Base-by-base conservation (phyloP, 257 asterid species). In the Schizonepeta tenuifolia region DNA sequence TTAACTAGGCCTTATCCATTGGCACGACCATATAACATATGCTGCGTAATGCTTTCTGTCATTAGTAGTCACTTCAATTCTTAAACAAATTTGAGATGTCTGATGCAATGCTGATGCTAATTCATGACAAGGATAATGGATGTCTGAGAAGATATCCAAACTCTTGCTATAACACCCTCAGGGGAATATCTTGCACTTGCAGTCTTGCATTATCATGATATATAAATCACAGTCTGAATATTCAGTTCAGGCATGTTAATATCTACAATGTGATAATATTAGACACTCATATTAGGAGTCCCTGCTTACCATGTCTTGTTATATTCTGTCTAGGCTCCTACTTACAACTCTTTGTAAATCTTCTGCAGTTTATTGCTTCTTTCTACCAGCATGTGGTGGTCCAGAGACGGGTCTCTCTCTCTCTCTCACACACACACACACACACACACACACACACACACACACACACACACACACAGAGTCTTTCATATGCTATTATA, bases 351-450 rank as follows among this genome's bases (percentile, higher is more conserved):
- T 75, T 44, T 69, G 69, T 58, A 49, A 41, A 41, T 56, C 57
- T 47, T 51, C 50, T 83, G 92, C 97, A 92, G 98, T 92, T 92
- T 77, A 88, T 87, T 83, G 96, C 98, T 78, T 88, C 98, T 67
- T 90, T 92, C 88, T 92, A 90, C 82, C 98, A 92, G 73, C 98
- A 92, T 46, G 94, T 88, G 86, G 97, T 90, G 76, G 98, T 92
- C 78, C 98, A 92, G 78, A 78, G 98, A 84, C 89, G 96, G 90
- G 98, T 92, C 79, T 61, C 75, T 55, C 72, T 73, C 81, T 74
- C 73, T 53, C 65, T 72, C 66, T 12, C 38, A 26, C 46, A 28
- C 43, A 11, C 57, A 26, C 49, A 22, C 18, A 72, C 12, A 55
- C n/a, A 44, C 13, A 9, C 6, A 26, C 40, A 24, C 63, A 57